phyloP scores from a whole-genome alignment of 768 basidiomycete species.

The Lactarius akahatsu region DNA sequence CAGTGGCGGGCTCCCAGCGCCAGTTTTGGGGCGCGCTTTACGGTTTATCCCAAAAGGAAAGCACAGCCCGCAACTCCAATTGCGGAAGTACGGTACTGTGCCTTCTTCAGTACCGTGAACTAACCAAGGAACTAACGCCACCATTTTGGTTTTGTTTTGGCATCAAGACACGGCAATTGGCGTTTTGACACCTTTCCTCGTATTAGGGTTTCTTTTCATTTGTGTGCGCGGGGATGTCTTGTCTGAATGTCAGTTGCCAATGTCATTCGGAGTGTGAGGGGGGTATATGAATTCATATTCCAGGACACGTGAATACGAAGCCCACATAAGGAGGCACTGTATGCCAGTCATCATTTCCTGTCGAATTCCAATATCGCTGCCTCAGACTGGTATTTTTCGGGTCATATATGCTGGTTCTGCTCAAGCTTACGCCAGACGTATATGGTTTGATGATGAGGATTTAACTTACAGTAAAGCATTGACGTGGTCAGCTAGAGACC shows the following conservation, averaged over 20 bases:
- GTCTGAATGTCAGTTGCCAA: background rate
- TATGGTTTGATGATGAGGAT: too few species aligned
- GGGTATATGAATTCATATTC: too few species aligned
- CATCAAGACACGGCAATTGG: background rate
- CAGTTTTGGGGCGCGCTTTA: background rate
- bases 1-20: background rate
- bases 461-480: too few species aligned
- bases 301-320: too few species aligned
- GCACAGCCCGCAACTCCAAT: background rate
- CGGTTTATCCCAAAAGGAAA: background rate
- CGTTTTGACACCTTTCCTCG: background rate
- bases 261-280: background rate
- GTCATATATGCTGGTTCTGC: too few species aligned
- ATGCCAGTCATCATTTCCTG: too few species aligned
- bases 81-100: background rate
- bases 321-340: too few species aligned
- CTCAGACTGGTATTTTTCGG: too few species aligned
- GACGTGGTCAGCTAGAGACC: too few species aligned
- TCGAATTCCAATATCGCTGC: too few species aligned
- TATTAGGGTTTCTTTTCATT: background rate
- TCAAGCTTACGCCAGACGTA: too few species aligned
- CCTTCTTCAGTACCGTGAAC: background rate
- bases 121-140: background rate
- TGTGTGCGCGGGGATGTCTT: background rate
- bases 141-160: background rate